Conservation (phyloP, 2,329 filamentous ascomycete genomes). For the Hymenoscyphus scutula region DNA sequence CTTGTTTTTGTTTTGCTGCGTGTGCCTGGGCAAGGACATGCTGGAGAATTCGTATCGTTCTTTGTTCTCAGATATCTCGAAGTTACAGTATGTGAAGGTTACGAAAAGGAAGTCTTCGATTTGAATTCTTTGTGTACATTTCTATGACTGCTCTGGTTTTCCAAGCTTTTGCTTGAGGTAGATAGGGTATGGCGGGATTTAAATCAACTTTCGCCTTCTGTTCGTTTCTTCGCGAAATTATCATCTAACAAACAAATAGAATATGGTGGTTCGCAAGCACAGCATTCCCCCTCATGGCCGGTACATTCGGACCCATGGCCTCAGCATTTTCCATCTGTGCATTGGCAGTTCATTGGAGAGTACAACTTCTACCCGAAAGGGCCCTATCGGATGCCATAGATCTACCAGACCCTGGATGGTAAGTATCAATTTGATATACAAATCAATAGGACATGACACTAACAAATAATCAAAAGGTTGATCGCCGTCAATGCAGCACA, state of each 20-base stretch:
- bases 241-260: slow-evolving; percentile 17
- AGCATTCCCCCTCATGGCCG: slow-evolving; percentile 74
- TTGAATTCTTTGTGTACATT: neutral
- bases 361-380: slow-evolving; percentile 49
- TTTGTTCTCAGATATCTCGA: no score
- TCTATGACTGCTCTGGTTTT: neutral
- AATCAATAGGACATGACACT: neutral
- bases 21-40: no score
- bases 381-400: slow-evolving; percentile 53
- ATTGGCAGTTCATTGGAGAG: slow-evolving; percentile 76
- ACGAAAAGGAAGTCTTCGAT: no score
- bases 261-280: slow-evolving; percentile 62
- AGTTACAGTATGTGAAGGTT: no score
- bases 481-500: slow-evolving; percentile 75
- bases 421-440: slow-evolving; percentile 27
- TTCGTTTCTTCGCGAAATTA: no score
- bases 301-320: slow-evolving; percentile 80
- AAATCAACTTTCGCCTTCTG: no score
- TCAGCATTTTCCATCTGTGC: slow-evolving; percentile 87
- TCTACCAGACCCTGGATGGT: slow-evolving; percentile 70
- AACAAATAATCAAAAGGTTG: slow-evolving; percentile 48
- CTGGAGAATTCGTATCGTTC: no score
- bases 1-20: neutral
- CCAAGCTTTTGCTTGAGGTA: neutral
- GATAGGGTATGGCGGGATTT: no score